Base-by-base conservation (phyloP, 441 rosid genomes). In the Pelargonium australe region DNA sequence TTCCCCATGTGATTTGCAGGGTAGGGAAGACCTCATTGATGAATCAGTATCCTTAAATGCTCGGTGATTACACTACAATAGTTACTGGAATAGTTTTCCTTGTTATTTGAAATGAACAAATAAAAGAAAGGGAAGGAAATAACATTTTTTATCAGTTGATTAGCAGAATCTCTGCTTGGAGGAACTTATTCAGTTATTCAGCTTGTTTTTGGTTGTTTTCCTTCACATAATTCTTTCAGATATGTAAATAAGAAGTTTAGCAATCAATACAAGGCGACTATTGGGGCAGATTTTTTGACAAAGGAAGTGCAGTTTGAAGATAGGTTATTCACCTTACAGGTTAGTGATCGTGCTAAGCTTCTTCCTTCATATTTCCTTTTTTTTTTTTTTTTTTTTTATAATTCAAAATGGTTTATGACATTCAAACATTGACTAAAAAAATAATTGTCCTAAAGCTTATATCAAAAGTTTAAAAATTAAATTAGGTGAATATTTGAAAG, bases 11-110 rank as follows among this genome's bases (percentile, higher is more conserved):
- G 66, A 58, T 73, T 69, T 80, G 65, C 84, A 88, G 95, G 85
- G 95, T 88, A 34, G 95, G 95, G 67, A 88, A 88, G 83, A 88
- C 91, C 55, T 88, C 88, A 23, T 81, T 88, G 91, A 86, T 88
- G 94, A 88, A 85, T 73, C 94, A 88, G 86, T 87, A 85, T 85
- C 90, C 90, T 80, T 40, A 34, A 63, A 63, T 55, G 61, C 1
- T 31, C 37, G 37, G 5, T 31, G 37, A 31, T 31, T 31, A 31
- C 37, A 31, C 37, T 31, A 31, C 37, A 31, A 31, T 31, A 31
- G 37, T 0, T 7, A 6, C 8, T 37, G 41, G 5, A 37, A 37
- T 37, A 37, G 41, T 37, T 55, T 55, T 55, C 25, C 23, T 55
- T 2, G 19, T 14, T 55, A 4, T 53, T 4, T 4, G 7, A 19